Base-by-base conservation (phyloP, 2,329 filamentous ascomycete genomes). In the Botrytis fragariae region DNA sequence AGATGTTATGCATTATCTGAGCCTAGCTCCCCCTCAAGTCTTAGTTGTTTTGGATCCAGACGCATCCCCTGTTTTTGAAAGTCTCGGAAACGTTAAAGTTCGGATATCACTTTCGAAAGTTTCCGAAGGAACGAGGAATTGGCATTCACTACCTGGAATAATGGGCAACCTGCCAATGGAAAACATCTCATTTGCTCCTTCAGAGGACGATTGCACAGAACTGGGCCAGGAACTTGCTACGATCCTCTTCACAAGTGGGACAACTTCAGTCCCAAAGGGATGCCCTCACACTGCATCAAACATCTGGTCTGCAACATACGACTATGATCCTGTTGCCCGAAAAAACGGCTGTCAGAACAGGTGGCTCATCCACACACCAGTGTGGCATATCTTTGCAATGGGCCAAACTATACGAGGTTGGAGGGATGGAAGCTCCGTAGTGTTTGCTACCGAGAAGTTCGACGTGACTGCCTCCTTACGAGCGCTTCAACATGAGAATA, bases 381-480 rank as follows among this genome's bases (percentile, higher is more conserved):
- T 73, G 9, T 74, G 39, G 37, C 73, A 74, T 57, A 73, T 74
- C 22, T 73, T 73, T 57, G 71, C 73, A 22, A 42, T 74, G 7
- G 68, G 68, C 18, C 67, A 74, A 29, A 20, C 54, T 3, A 35
- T 74, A 22, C 64, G 73, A 39, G 54, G 69, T 7, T 74, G 62
- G 51, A 67, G 73, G 63, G 71, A 74, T 60, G 69, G 73, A 32
- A 54, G 73, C 37, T 42, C 87, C 18, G 90, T 93, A 67, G 87
- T 92, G 5, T 92, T 92, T 76, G 90, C 91, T 0, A 84, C 87
- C 1, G 90, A 92, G 81, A 87, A 87, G 2, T 93, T 92, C 82
- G 85, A 92, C 76, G 86, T 90, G 0, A 84, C 9, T 7, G 48
- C 48, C 48, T n/a, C 25, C 48, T n/a, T 51, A n/a, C 10, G 48